phyloP scores from a whole-genome alignment of 495 filamentous ascomycete species.

The Polyplosphaeria fusca region DNA sequence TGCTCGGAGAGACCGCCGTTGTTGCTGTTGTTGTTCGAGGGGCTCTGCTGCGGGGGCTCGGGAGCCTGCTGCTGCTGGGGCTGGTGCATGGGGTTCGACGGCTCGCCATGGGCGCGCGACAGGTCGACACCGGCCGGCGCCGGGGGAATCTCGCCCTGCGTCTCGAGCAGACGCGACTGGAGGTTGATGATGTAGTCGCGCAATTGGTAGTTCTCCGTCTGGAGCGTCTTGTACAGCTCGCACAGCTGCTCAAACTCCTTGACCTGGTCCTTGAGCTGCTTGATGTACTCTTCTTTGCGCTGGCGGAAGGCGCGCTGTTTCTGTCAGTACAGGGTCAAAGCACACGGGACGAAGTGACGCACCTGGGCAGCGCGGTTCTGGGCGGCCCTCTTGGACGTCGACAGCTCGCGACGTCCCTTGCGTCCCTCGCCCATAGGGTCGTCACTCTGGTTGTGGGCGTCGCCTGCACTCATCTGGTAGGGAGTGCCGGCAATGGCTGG shows the following conservation, averaged over 20 bases:
- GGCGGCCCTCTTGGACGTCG: constrained; percentile 90
- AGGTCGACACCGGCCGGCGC: constrained; percentile 66
- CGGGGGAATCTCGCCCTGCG: constrained; percentile 76
- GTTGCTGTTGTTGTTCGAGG: constrained; percentile 11
- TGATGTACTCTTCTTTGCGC: constrained; percentile 96
- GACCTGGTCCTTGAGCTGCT: constrained; percentile 90
- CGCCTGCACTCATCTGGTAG: constrained; percentile 37
- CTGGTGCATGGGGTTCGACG: constrained; percentile 17
- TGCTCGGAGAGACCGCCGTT: constrained; percentile 31
- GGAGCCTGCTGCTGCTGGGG: constrained; percentile 7
- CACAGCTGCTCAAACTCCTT: constrained; percentile 68
- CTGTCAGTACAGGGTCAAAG: constrained; percentile 8
- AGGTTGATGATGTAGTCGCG: constrained; percentile 88
- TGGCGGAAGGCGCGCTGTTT: constrained; percentile 89
- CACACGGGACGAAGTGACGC: constrained; percentile 38
- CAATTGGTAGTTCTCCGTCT: constrained; percentile 83
- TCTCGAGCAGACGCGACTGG: constrained; percentile 82
- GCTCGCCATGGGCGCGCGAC: constrained; percentile 35
- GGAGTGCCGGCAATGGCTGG: constrained; percentile 36
- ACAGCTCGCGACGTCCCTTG: constrained; percentile 79
- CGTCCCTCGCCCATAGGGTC: constrained; percentile 34
- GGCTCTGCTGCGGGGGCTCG: constrained; percentile 6
- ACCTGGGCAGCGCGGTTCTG: constrained; percentile 98
- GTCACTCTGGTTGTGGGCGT: constrained; percentile 36
- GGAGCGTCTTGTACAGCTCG: constrained; percentile 67